Percentiles rank a stretch among this genome's conserved stretches.
These are phyloP conservation scores for Metroxylon sagu DNA, from an alignment of 176 grass and related monocot species.

Conservation along the genomic window DNA sequence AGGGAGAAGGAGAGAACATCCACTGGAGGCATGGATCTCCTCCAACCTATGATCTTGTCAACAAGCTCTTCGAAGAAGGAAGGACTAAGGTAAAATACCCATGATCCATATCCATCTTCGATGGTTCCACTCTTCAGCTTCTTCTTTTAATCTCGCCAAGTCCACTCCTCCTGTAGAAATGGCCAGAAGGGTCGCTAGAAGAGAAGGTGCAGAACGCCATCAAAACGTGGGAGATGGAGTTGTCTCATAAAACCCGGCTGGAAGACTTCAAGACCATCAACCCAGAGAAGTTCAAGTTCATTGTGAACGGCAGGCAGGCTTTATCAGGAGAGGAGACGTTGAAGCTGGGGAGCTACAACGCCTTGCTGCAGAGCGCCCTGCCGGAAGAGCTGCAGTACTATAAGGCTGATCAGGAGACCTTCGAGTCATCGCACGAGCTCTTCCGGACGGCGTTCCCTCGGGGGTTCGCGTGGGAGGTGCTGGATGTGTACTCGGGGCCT, in stretches of 20 bases:
- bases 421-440: conserved; percentile 67
- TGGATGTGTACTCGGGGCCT: conserved; percentile 58
- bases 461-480: conserved; percentile 82
- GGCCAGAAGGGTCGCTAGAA: conserved; percentile 72
- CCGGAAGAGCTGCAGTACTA: conserved; percentile 44
- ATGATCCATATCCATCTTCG: neutral
- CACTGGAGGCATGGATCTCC: conserved; percentile 67
- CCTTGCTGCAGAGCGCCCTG: conserved; percentile 50
- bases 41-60: conserved; percentile 70
- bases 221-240: conserved; percentile 99
- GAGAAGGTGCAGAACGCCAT: conserved; percentile 85
- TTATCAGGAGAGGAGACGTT: conserved; percentile 50
- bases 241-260: conserved; percentile 67
- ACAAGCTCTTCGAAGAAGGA: conserved; percentile 78
- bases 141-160: neutral
- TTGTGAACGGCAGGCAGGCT: conserved; percentile 45
- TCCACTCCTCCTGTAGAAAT: conserved; percentile 25
- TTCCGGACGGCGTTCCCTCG: conserved; percentile 67
- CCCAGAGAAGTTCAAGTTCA: conserved; percentile 32
- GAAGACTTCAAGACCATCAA: conserved; percentile 85
- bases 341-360: conserved; percentile 86
- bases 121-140: neutral
- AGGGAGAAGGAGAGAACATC: conserved; percentile 66
- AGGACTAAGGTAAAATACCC: conserved; percentile 36
- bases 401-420: conserved; percentile 66